Evolutionary conservation across 306 rosid species (phyloP), one percentile per base, ranked within the genome.

Genomic region (Cyamopsis tetragonoloba): DNA sequence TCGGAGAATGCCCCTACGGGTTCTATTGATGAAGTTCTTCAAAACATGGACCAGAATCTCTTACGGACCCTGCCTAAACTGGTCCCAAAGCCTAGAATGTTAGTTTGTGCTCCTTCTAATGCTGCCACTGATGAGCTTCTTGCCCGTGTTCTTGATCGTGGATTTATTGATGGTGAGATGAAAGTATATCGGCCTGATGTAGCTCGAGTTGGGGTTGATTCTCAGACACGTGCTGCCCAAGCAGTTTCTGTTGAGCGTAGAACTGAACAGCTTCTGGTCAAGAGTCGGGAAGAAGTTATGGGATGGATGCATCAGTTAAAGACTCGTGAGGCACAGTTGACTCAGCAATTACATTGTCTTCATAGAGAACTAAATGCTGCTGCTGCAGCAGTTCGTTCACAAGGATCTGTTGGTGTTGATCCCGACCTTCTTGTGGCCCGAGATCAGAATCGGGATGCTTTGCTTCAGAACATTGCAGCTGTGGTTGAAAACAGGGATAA

Each of bases 51-150:
- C 78, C 96, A 90, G 83, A 88, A 90, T 85, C 96, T 93, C 67
- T 81, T 89, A 23, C 88, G 97, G 2, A 93, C 97, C 49, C 87
- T 93, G 72, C 99, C 99, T 54, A 93, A 91, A 66, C 72, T 93
- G 31, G 92, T 96, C 74, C 99, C 97, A 13, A 93, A 93, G 75
- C 99, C 99, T 71, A 88, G 99, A 79, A 93, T 93, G 99, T 58
- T 93, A 59, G 99, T 93, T 9, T 93, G 99, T 75, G 99, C 99
- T 37, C 99, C 99, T 28, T 93, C 99, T 35, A 93, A 93, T 81
- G 99, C 99, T 47, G 99, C 99, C 62, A 93, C 99, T 14, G 99
- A 93, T 73, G 99, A 93, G 84, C 97, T 93, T 83, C 98, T 93
- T 63, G 71, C 98, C 9, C 98, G 98, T 72, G 97, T 93, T 32